Evolutionary conservation across 345 rosid species (phyloP).

Genomic region (Microthlaspi erraticum): DNA sequence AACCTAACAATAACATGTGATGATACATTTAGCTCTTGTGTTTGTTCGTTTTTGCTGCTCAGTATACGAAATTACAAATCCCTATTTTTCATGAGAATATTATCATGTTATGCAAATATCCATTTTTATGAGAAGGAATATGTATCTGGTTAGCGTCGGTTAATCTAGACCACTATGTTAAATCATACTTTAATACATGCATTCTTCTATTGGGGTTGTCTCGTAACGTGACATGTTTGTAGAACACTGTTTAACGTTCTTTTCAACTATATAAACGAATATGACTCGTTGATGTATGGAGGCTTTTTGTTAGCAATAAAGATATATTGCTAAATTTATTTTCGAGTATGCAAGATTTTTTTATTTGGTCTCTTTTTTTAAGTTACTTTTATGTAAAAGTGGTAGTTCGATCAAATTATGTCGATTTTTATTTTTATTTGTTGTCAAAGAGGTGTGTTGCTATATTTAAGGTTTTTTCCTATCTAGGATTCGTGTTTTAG

Average conservation of each 20-base stretch:
- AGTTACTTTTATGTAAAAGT: not conserved
- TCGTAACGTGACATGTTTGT: conserved; percentile 5
- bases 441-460: no score
- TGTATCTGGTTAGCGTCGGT: not conserved
- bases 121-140: not conserved
- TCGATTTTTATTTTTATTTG: no score
- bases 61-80: conserved; percentile 7
- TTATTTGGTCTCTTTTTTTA: not conserved
- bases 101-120: not conserved
- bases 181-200: not conserved
- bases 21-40: conserved; percentile 35
- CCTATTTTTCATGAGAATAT: conserved; percentile 23
- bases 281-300: not conserved
- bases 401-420: not conserved
- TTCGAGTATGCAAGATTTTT: not conserved
- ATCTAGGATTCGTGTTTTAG: no score
- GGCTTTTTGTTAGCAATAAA: not conserved
- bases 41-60: conserved; percentile 33
- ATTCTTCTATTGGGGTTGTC: not conserved
- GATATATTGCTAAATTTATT: not conserved
- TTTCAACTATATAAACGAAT: conserved; percentile 3
- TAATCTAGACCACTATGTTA: not conserved
- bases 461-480: no score
- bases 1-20: conserved; percentile 45
- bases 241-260: conserved; percentile 15